Evolutionary conservation across 2,329 filamentous ascomycete species (phyloP).

Genomic region (Neofusicoccum laricinum): DNA sequence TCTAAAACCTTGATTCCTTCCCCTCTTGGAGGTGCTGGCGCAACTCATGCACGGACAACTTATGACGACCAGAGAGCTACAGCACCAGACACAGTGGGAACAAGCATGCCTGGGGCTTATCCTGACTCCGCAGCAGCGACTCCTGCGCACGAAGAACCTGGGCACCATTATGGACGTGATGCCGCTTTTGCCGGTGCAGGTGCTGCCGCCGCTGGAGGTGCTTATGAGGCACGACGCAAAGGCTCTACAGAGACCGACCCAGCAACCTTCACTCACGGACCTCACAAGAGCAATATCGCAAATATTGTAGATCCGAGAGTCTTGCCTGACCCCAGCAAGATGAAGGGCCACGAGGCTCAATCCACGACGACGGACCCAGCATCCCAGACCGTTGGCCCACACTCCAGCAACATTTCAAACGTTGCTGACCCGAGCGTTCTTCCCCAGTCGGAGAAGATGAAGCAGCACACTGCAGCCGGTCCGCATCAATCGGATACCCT

Average conservation of each 20-base stretch:
- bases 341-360: slow-evolving; percentile 7
- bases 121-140: slow-evolving; percentile 27
- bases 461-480: slow-evolving; percentile 22
- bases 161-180: slow-evolving; percentile 27
- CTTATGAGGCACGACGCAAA: background rate
- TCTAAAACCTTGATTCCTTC: background rate
- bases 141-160: background rate
- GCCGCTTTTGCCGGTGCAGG: slow-evolving; percentile 26
- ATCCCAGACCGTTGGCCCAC: slow-evolving; percentile 25
- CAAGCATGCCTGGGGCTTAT: slow-evolving; percentile 30
- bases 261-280: slow-evolving; percentile 2
- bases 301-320: slow-evolving; percentile 15
- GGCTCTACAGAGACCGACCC: background rate
- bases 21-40: background rate
- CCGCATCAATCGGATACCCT: slow-evolving; percentile 24
- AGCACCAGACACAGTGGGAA: background rate
- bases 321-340: slow-evolving; percentile 9
- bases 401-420: slow-evolving; percentile 25
- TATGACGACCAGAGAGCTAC: background rate
- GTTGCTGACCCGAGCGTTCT: slow-evolving; percentile 24
- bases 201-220: slow-evolving; percentile 25
- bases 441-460: slow-evolving; percentile 27
- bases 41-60: background rate
- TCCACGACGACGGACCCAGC: slow-evolving; percentile 20
- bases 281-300: slow-evolving; percentile 9